These are phyloP conservation scores for Selaginella tamariscina DNA, from an alignment of 75 land plant genomes.

Conservation along the genomic window DNA sequence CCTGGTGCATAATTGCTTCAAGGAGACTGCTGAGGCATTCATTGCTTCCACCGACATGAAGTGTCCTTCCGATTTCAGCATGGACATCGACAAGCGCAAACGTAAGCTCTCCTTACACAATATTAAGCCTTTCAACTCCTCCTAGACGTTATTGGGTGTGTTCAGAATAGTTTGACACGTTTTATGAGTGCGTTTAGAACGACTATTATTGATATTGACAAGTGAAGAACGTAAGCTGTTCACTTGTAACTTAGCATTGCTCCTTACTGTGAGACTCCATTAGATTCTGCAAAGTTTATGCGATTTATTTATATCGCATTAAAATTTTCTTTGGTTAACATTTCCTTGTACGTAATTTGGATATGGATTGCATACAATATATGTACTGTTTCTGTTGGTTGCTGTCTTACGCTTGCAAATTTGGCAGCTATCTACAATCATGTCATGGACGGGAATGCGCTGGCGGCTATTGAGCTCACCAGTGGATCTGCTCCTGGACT, in stretches of 20 bases:
- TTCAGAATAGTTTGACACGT: not conserved
- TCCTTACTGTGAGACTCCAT: too few relatives aligned
- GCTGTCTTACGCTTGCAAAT: not conserved
- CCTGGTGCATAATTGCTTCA: slow-evolving; percentile 90
- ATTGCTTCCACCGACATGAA: slow-evolving; percentile 66
- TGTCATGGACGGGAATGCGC: slow-evolving; percentile 68
- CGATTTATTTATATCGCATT: not conserved
- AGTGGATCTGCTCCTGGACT: slow-evolving; percentile 63
- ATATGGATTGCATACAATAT: not conserved
- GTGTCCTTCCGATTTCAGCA: slow-evolving; percentile 43
- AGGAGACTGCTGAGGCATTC: slow-evolving; percentile 82
- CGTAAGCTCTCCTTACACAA: slow-evolving; percentile 27
- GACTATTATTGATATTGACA: too few relatives aligned
- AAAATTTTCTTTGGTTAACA: slow-evolving; percentile 5
- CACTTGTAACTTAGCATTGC: too few relatives aligned
- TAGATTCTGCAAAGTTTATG: too few relatives aligned
- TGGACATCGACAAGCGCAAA: slow-evolving; percentile 85
- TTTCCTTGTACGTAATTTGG: not conserved
- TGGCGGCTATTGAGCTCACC: slow-evolving; percentile 86
- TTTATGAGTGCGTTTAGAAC: not conserved
- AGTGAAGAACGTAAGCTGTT: too few relatives aligned
- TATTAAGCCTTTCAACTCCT: not conserved
- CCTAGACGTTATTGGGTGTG: not conserved
- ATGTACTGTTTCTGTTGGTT: not conserved
- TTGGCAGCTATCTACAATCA: slow-evolving; percentile 62